Percentiles rank a stretch among this genome's conserved stretches.
Evolutionary conservation across 352 stramenopile species (phyloP).

Genomic region (Thalassiosira exigua): DNA sequence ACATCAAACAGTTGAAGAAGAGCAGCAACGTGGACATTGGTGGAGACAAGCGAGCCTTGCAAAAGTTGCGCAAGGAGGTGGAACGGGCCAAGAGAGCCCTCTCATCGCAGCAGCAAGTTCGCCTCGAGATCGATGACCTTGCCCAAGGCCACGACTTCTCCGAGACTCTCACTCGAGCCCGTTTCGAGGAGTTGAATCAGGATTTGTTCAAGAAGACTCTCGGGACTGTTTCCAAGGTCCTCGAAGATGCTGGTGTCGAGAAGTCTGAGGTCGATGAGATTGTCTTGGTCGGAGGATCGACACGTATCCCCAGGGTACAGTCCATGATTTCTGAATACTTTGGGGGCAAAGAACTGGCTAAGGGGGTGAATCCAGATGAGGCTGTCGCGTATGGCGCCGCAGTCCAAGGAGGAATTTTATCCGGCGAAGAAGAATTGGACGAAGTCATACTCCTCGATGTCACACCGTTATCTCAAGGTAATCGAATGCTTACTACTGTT

Average conservation of each 20-base stretch:
- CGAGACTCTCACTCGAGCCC: constrained; percentile 85
- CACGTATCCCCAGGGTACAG: constrained; percentile 92
- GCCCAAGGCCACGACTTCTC: constrained; percentile 94
- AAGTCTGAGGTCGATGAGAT: constrained; percentile 97
- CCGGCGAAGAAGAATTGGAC: constrained; percentile 91
- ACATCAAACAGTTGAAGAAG: constrained; percentile 97
- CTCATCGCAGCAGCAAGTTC: constrained; percentile 91
- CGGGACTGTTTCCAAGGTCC: constrained; percentile 91
- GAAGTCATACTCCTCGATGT: constrained; percentile 95
- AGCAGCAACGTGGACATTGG: constrained; percentile 91
- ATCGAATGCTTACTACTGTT: too few relatives aligned
- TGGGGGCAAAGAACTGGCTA: constrained; percentile 87
- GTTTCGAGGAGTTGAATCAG: constrained; percentile 95
- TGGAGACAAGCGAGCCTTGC: constrained; percentile 91
- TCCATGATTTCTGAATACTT: constrained; percentile 91
- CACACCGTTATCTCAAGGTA: constrained; percentile 91
- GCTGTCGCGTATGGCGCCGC: constrained; percentile 98
- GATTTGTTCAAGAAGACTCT: constrained; percentile 97
- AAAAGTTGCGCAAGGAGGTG: constrained; percentile 93
- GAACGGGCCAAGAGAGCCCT: constrained; percentile 96
- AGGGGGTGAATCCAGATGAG: constrained; percentile 93
- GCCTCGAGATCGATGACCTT: constrained; percentile 94
- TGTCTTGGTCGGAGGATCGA: constrained; percentile 97
- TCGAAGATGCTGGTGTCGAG: constrained; percentile 92
- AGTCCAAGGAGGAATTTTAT: constrained; percentile 94